Evolutionary conservation across 768 basidiomycete species (phyloP).

Genomic region (Panus rudis): DNA sequence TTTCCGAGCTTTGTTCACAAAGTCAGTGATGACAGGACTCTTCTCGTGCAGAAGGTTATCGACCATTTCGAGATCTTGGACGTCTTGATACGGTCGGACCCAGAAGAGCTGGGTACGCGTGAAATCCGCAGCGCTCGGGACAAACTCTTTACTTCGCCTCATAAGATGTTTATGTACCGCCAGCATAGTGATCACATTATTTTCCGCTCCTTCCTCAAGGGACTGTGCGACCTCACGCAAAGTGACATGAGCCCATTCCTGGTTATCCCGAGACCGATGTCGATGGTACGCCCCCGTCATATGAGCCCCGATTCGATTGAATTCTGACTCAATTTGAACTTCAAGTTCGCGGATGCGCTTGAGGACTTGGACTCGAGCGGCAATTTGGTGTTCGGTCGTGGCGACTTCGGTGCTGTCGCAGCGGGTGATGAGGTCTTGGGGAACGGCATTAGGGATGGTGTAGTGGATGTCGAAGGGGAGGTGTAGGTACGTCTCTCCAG

Average conservation of each 20-base stretch:
- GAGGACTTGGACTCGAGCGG: conserved; percentile 61
- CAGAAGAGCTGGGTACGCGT: conserved; percentile 43
- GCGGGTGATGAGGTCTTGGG: conserved; percentile 36
- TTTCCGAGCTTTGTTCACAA: too few relatives aligned
- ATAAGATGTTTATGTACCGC: conserved; percentile 63
- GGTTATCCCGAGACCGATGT: conserved; percentile 37
- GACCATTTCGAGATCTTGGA: conserved; percentile 44
- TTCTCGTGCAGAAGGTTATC: too few relatives aligned
- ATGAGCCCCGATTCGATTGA: conserved; percentile 26
- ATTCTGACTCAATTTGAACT: conserved; percentile 34
- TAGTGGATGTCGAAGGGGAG: conserved; percentile 51
- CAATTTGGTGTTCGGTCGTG: conserved; percentile 26
- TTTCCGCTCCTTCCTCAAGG: conserved; percentile 14
- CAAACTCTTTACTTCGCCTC: conserved; percentile 42
- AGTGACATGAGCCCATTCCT: conserved; percentile 51
- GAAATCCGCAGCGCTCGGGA: conserved; percentile 41
- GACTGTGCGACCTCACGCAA: conserved; percentile 42
- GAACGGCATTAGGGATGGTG: conserved; percentile 48
- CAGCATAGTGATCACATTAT: conserved; percentile 33
- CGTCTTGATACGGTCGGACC: conserved; percentile 56
- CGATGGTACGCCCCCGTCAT: conserved; percentile 33
- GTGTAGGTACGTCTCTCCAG: conserved; percentile 50
- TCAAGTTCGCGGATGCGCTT: conserved; percentile 50
- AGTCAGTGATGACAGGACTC: too few relatives aligned
- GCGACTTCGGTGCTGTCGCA: conserved; percentile 34